Evolutionary conservation across 148 eudicot species (phyloP).

Genomic region (Pouteria glomerata): DNA sequence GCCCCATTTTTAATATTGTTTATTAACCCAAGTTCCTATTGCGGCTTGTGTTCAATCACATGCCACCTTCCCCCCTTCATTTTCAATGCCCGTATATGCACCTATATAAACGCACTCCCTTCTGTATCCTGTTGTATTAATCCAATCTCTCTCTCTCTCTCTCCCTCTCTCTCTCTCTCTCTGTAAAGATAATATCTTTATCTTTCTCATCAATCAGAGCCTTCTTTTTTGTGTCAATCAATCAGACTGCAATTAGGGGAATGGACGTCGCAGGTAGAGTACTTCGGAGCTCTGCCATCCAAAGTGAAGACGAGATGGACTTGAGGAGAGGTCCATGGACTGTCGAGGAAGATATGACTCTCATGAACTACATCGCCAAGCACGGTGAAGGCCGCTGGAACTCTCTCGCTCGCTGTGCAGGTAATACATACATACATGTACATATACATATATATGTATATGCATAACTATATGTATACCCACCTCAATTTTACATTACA

Average conservation of each 20-base stretch:
- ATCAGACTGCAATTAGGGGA: conserved; percentile 3
- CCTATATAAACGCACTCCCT: conserved; percentile 50
- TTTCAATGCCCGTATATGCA: conserved; percentile 19
- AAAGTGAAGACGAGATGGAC: conserved; percentile 36
- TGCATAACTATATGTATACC: background rate
- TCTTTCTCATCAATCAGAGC: conserved; percentile 1
- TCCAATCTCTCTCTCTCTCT: conserved; percentile 22
- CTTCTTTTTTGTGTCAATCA: conserved; percentile 7
- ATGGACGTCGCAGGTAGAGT: conserved; percentile 25
- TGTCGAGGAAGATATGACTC: conserved; percentile 72
- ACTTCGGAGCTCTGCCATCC: background rate
- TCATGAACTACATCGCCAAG: conserved; percentile 66
- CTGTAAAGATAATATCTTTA: background rate
- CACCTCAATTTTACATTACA: background rate
- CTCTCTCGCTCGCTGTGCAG: conserved; percentile 81
- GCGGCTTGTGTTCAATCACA: conserved; percentile 64
- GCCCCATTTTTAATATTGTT: conserved; percentile 14
- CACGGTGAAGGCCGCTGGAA: conserved; percentile 98
- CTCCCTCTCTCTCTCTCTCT: conserved; percentile 19
- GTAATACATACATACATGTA: conserved; percentile 21
- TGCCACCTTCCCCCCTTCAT: conserved; percentile 31
- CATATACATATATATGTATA: background rate
- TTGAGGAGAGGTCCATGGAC: conserved; percentile 97
- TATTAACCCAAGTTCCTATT: conserved; percentile 35
- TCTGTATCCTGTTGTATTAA: conserved; percentile 21